These are phyloP conservation scores for Didymellaceae sp. DNA, from an alignment of 2,329 filamentous ascomycete genomes.

Conservation along the genomic window DNA sequence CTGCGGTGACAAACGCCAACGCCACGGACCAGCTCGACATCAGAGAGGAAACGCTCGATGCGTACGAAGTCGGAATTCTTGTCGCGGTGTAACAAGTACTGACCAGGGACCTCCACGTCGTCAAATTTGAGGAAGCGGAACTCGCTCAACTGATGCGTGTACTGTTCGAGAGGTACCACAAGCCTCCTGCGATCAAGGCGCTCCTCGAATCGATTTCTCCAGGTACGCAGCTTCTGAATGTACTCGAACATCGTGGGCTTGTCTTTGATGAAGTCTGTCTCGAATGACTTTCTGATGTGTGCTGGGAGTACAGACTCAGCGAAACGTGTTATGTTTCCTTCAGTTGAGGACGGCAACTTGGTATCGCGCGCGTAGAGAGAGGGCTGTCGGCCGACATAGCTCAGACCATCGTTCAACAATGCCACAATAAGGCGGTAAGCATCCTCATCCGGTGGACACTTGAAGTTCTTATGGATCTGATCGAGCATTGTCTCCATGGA, in stretches of 20 bases:
- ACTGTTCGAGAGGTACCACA: constrained; percentile 78
- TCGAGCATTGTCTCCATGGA: constrained; percentile 99
- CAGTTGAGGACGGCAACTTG: constrained; percentile 86
- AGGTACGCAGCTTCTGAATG: constrained; percentile 93
- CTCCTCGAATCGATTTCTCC: constrained; percentile 98
- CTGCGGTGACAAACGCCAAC: constrained; percentile 91
- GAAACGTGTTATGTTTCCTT: constrained; percentile 95
- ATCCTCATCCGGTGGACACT: constrained; percentile 97
- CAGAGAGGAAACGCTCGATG: constrained; percentile 94
- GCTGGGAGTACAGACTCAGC: constrained; percentile 93
- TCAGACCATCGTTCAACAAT: constrained; percentile 90
- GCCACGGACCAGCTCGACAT: constrained; percentile 89
- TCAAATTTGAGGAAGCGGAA: constrained; percentile 98
- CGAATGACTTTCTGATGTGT: constrained; percentile 95
- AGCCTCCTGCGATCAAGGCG: constrained; percentile 86
- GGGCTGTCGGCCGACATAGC: constrained; percentile 88
- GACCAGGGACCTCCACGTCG: constrained; percentile 95
- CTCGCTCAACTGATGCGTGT: constrained; percentile 90
- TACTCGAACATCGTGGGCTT: constrained; percentile 99
- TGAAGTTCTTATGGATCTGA: constrained; percentile 98
- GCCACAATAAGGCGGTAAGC: constrained; percentile 98
- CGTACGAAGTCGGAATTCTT: constrained; percentile 99
- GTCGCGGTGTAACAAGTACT: constrained; percentile 96
- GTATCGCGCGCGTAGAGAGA: constrained; percentile 87
- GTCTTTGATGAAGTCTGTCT: constrained; percentile 92